phyloP scores from a whole-genome alignment of 2,329 filamentous ascomycete genomes.

The Colletotrichum sublineola region DNA sequence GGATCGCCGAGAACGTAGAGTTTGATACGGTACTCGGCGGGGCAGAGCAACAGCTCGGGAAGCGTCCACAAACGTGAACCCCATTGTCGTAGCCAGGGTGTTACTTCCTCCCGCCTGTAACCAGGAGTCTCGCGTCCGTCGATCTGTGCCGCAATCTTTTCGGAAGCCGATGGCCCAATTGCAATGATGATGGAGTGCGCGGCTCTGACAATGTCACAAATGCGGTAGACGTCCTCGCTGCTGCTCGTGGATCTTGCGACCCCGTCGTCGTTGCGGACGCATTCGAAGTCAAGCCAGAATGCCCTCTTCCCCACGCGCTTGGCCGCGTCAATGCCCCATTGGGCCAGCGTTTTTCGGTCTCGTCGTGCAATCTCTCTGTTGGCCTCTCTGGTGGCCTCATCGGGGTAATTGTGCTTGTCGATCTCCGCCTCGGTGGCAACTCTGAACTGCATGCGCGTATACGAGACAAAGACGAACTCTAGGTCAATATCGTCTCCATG shows the following conservation, averaged over 20 bases:
- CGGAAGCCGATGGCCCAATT: slow-evolving; percentile 50
- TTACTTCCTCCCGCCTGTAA: slow-evolving; percentile 7
- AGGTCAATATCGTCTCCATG: slow-evolving; percentile 45
- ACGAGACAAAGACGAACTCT: slow-evolving; percentile 57
- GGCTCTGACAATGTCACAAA: slow-evolving; percentile 60
- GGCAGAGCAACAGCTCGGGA: slow-evolving; percentile 52
- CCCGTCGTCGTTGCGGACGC: slow-evolving; percentile 52
- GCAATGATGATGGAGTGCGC: slow-evolving; percentile 58
- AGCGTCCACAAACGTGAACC: slow-evolving; percentile 61
- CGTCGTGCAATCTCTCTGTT: slow-evolving; percentile 41
- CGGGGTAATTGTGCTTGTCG: slow-evolving; percentile 29
- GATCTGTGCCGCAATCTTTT: slow-evolving; percentile 48
- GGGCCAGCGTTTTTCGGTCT: slow-evolving; percentile 49
- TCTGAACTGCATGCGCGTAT: slow-evolving; percentile 56
- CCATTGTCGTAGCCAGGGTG: slow-evolving; percentile 51
- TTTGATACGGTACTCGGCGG: slow-evolving; percentile 37
- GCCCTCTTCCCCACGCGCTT: slow-evolving; percentile 52
- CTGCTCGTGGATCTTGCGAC: slow-evolving; percentile 48
- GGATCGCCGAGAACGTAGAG: slow-evolving; percentile 48
- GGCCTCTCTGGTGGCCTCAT: slow-evolving; percentile 42
- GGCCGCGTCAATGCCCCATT: slow-evolving; percentile 55
- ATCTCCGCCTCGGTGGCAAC: slow-evolving; percentile 45
- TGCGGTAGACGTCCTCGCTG: slow-evolving; percentile 53
- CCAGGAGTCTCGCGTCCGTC: background rate
- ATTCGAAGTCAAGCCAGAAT: slow-evolving; percentile 60